Evolutionary conservation across 768 basidiomycete genomes (phyloP).

Genomic region (Candolleomyces efflorescens): DNA sequence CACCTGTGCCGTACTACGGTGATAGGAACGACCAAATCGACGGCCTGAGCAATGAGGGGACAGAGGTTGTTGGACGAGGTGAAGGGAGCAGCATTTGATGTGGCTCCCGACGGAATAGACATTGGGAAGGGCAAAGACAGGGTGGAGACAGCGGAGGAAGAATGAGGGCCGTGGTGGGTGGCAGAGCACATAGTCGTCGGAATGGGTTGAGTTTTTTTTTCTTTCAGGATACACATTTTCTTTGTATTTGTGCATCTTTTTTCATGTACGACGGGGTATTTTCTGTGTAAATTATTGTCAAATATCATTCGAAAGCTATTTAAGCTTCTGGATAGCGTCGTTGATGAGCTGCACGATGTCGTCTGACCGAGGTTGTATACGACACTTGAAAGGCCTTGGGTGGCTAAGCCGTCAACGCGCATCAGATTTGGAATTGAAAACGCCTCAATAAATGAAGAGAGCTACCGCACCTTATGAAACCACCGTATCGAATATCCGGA

Average conservation of each 20-base stretch:
- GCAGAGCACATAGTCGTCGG: slow-evolving; percentile 34
- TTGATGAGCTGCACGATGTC: slow-evolving; percentile 1
- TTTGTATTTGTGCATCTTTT: too few relatives aligned
- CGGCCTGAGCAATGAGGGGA: slow-evolving; percentile 14
- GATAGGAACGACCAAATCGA: slow-evolving; percentile 15
- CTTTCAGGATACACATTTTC: too few relatives aligned
- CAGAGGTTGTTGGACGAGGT: slow-evolving; percentile 13
- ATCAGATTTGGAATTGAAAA: too few relatives aligned
- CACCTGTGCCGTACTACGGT: slow-evolving; percentile 22
- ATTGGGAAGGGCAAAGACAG: slow-evolving; percentile 17
- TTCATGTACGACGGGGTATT: too few relatives aligned
- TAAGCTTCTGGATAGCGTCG: too few relatives aligned
- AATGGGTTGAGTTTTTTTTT: slow-evolving; percentile 5
- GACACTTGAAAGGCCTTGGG: slow-evolving; percentile 38
- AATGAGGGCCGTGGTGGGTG: slow-evolving; percentile 21
- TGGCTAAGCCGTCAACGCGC: slow-evolving; percentile 25
- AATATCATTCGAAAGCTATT: too few relatives aligned
- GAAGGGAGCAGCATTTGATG: slow-evolving; percentile 8
- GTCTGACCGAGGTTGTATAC: slow-evolving; percentile 31
- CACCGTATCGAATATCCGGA: not conserved
- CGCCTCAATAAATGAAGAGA: too few relatives aligned
- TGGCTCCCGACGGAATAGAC: slow-evolving; percentile 16
- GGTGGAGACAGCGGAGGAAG: slow-evolving; percentile 18
- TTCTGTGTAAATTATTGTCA: too few relatives aligned
- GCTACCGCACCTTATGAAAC: slow-evolving; percentile 11